These are phyloP conservation scores for Cadophora malorum DNA, from an alignment of 2,329 filamentous ascomycete species.

Conservation along the genomic window DNA sequence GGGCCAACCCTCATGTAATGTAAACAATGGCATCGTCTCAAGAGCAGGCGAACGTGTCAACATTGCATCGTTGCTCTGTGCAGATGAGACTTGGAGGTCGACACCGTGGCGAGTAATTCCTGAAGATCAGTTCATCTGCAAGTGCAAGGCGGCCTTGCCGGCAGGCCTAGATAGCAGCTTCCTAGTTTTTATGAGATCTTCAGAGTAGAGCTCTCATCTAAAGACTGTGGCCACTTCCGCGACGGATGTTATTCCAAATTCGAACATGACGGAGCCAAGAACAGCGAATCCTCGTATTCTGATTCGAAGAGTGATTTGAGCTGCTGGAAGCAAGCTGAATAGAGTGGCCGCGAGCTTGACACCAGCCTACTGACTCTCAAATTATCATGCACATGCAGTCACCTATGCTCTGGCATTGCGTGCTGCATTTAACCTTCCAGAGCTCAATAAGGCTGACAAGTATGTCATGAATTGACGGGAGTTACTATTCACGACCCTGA, in stretches of 20 bases:
- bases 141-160: background rate
- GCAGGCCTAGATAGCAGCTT: background rate
- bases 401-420: background rate
- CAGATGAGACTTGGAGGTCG: background rate
- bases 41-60: background rate
- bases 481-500: background rate
- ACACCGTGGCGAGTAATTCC: background rate
- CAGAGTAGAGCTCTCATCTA: background rate
- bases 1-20: background rate
- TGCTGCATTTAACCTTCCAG: background rate
- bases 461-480: background rate
- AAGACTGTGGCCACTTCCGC: background rate
- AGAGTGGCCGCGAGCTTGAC: background rate
- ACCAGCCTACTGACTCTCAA: background rate
- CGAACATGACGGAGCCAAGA: background rate
- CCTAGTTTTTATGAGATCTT: conserved; percentile 2
- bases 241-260: background rate
- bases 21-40: background rate
- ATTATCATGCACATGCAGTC: background rate
- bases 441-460: background rate
- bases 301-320: background rate
- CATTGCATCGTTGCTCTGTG: background rate
- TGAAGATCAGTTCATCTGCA: background rate
- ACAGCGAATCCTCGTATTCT: background rate
- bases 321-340: background rate